Conservation (phyloP, 345 rosid species). For the Abelmoschus esculentus region DNA sequence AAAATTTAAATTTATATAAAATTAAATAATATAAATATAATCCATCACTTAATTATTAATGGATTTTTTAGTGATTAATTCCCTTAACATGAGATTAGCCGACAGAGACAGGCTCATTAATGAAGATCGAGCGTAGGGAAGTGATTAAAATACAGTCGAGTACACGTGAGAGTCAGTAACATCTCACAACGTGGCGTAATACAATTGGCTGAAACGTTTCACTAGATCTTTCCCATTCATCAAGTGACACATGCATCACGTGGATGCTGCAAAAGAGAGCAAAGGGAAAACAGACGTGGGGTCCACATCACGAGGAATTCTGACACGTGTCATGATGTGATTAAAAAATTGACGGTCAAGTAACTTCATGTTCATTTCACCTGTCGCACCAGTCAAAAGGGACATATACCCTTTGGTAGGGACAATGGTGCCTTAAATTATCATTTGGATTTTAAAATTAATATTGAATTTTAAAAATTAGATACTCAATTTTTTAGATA, state of each 20-base stretch:
- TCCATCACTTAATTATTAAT: no score
- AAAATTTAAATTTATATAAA: no score
- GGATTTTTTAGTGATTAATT: neutral
- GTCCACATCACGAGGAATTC: slow-evolving; percentile 14
- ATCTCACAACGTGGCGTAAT: slow-evolving; percentile 21
- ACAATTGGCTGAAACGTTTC: neutral
- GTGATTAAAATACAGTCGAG: neutral
- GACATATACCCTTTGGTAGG: no score
- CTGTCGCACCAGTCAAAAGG: neutral
- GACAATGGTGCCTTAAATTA: no score
- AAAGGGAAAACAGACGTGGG: slow-evolving; percentile 10
- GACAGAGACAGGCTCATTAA: neutral
- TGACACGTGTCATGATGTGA: neutral
- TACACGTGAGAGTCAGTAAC: slow-evolving; percentile 26
- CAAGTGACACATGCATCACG: no score
- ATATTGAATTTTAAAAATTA: no score
- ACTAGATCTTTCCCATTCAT: no score
- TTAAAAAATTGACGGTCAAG: neutral
- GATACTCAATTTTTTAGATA: no score
- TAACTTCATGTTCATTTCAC: slow-evolving; percentile 10
- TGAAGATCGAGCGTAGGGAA: neutral
- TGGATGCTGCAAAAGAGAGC: slow-evolving; percentile 5
- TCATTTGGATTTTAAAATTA: no score
- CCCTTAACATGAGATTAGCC: neutral
- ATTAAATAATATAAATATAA: no score